Base-by-base conservation (phyloP, 192 early-diverging fungal species). In the Linderina pennispora region DNA sequence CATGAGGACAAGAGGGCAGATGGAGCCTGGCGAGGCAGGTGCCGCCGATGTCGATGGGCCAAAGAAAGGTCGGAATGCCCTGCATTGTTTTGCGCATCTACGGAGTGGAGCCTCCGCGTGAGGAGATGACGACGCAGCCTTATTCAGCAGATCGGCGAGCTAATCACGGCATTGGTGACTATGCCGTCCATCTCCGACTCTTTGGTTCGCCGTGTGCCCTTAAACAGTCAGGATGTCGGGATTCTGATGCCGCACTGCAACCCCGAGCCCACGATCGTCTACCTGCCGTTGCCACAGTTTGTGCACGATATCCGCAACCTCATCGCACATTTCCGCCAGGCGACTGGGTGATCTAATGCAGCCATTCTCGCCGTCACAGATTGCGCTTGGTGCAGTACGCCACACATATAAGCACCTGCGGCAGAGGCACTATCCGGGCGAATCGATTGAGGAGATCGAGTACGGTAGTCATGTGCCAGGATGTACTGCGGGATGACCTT, bases 201-300 rank as follows among this genome's bases (percentile, higher is more conserved):
- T 56, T 28, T 72, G 50, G 24, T 61, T 41, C 56, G 68, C 9
- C 53, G 58, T 32, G 57, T 64, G 4, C 36, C 61, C 11, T 57
- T 72, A 19, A 61, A 72, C 28, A 50, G 52, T 24, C 57, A 72
- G 17, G 68, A 72, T 50, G 56, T 65, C 49, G 39, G 57, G 45
- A 65, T 72, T 57, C 23, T 72, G 68, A 61, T 72, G 33, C 68
- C 68, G 0, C 34, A 23, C 40, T 65, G 68, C 62, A 61, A 61
- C 31, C 68, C 68, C 0, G 68, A 72, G 53, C 68, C 68, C 7
- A 53, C 58, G 4, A 45, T 72, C 18, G 21, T 72, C 18, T 72
- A 72, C 37, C 45, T 72, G 62, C 68, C 68, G 20, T 34, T 72
- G 34, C 68, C 68, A 20, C 56, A 53, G 15, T 63, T 72, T 53